Conservation (phyloP, 441 rosid species). For the Dalechampia spathulata region DNA sequence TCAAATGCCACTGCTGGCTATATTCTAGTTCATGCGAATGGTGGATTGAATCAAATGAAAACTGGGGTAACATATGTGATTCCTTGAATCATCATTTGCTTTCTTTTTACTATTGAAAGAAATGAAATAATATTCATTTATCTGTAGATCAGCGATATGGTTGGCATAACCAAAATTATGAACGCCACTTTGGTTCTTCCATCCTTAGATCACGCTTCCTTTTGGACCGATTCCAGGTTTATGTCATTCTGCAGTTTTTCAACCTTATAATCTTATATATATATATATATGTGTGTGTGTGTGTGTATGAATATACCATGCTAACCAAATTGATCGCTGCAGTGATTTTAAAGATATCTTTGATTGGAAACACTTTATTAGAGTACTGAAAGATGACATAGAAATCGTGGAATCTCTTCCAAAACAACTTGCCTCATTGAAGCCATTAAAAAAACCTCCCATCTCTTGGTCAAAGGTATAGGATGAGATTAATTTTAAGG, state of each 20-base stretch:
- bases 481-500: no score
- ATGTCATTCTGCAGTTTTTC: neutral
- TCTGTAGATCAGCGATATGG: conserved; percentile 60
- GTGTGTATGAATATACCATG: no score
- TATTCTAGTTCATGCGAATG: conserved; percentile 39
- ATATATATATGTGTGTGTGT: no score
- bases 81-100: no score
- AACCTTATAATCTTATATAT: no score
- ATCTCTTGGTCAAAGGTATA: conserved; percentile 61
- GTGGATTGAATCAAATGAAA: conserved; percentile 54
- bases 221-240: conserved; percentile 73
- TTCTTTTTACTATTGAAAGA: no score
- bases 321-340: conserved; percentile 3
- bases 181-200: conserved; percentile 64
- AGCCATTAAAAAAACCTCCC: conserved; percentile 39
- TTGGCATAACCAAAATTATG: conserved; percentile 61
- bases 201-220: conserved; percentile 56
- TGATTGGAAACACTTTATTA: conserved; percentile 50
- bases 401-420: conserved; percentile 47
- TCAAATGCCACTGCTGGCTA: conserved; percentile 25
- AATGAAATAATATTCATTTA: no score
- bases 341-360: conserved; percentile 64
- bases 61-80: conserved; percentile 25
- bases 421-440: conserved; percentile 19
- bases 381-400: conserved; percentile 42